Evolutionary conservation across 2,329 filamentous ascomycete genomes (phyloP), one percentile per base, ranked within the genome.

Genomic region (Talaromyces sp.): DNA sequence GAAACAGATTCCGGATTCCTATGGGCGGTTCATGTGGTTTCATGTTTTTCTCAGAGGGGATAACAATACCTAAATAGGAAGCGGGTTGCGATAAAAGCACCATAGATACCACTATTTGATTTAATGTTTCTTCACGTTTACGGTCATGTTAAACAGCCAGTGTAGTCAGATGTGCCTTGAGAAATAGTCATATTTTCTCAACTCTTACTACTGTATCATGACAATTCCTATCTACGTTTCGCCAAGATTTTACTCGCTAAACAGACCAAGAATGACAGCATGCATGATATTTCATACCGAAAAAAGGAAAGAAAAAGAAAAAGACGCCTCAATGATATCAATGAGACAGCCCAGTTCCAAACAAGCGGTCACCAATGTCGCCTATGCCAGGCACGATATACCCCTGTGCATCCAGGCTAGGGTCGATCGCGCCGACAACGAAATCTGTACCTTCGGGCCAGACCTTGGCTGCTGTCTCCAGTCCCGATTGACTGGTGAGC

Each of bases 91-190:
- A 53, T 27, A 52, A 63, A 63, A 65, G 59, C 64, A 65, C 65
- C 68, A 66, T 70, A 72, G 70, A 73, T 73, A 73, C 71, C 71
- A 72, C 62, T 63, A 43, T 43, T 21, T 46, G 9, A 11, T 24
- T 46, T 63, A 62, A 24, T n/a, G n/a, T 24, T 21, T 46, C 24
- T 24, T 24, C 9, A 12, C 43, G 12, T 12, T 4, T 19, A 9
- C 21, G 43, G 19, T 46, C 43, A 24, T 24, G 21, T 11, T 46
- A 46, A 12, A 46, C 43, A 46, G 43, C 19, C 12, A 19, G 43
- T 9, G 43, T 46, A 46, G 3, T 46, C 9, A 10, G n/a, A 21
- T 35, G 32, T 35, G 32, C 12, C 32, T 14, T 4, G 32, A 35
- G 17, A 35, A 17, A 35, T 35, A 35, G 12, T 35, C 32, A 35